These are phyloP conservation scores for Oryza australiensis DNA, from an alignment of 176 grass and related monocot species.

Conservation along the genomic window DNA sequence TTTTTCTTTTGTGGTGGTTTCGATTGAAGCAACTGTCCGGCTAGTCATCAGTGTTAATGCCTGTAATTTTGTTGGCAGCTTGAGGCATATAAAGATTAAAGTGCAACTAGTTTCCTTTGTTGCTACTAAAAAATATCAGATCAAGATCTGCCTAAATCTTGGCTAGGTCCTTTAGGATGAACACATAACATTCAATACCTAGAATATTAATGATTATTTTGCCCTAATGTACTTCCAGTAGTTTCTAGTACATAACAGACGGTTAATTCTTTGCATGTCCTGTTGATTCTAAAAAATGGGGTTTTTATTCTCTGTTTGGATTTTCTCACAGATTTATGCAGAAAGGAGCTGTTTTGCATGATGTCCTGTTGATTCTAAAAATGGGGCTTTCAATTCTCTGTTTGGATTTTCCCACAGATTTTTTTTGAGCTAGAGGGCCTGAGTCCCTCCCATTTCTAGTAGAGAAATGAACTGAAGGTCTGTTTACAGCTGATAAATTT, in stretches of 20 bases:
- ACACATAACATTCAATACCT: background rate
- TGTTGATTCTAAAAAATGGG: background rate
- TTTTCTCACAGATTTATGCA: background rate
- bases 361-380: background rate
- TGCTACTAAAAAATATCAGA: background rate
- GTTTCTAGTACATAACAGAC: background rate
- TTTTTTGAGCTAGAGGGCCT: too few relatives aligned
- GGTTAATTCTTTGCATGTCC: background rate
- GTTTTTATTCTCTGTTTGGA: background rate
- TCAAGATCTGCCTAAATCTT: background rate
- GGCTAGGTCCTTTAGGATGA: background rate
- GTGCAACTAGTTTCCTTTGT: background rate
- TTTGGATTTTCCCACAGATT: too few relatives aligned
- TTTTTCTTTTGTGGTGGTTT: background rate
- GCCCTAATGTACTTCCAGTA: background rate
- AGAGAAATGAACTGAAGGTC: too few relatives aligned
- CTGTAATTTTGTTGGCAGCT: background rate
- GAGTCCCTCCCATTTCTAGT: too few relatives aligned
- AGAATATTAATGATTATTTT: background rate
- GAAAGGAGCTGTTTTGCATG: background rate
- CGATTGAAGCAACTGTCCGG: background rate
- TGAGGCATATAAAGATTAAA: background rate
- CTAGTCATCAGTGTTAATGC: background rate
- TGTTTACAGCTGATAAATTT: too few relatives aligned
- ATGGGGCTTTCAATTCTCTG: background rate